These are phyloP conservation scores for apple (Malus domestica) DNA, from an alignment of 306 rosid species.

Conservation along the genomic window DNA sequence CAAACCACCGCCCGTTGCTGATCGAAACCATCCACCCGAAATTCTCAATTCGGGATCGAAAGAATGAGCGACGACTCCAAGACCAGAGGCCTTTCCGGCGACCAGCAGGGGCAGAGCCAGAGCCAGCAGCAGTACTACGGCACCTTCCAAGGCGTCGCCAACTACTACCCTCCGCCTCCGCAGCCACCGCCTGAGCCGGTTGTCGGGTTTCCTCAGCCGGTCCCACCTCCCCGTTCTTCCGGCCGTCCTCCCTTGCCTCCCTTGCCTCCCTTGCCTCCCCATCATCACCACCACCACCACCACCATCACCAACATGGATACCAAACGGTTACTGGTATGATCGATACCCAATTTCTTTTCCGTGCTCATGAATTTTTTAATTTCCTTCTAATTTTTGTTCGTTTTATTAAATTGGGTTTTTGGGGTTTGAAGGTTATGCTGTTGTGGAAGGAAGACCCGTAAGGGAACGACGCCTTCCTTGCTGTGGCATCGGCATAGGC, in stretches of 20 bases:
- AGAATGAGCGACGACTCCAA: conserved; percentile 47
- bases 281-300: conserved; percentile 4
- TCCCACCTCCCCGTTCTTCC: conserved; percentile 19
- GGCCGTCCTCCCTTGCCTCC: conserved; percentile 22
- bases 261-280: conserved; percentile 27
- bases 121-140: conserved; percentile 57
- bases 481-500: conserved; percentile 72
- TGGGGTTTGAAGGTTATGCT: conserved; percentile 46
- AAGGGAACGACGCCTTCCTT: conserved; percentile 53
- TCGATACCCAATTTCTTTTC: background rate
- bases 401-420: background rate
- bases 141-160: conserved; percentile 86
- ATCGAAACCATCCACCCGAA: background rate
- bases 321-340: conserved; percentile 46
- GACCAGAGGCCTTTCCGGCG: conserved; percentile 21
- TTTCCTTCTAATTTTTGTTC: background rate
- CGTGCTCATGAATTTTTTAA: background rate
- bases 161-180: conserved; percentile 39
- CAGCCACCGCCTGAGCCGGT: conserved; percentile 32
- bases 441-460: conserved; percentile 50
- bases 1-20: background rate
- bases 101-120: conserved; percentile 9
- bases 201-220: conserved; percentile 46
- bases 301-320: conserved; percentile 22
- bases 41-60: background rate